Evolutionary conservation across 164 flowering plant genomes (phyloP), one percentile per base, ranked within the genome.

Genomic region (Piper betle): DNA sequence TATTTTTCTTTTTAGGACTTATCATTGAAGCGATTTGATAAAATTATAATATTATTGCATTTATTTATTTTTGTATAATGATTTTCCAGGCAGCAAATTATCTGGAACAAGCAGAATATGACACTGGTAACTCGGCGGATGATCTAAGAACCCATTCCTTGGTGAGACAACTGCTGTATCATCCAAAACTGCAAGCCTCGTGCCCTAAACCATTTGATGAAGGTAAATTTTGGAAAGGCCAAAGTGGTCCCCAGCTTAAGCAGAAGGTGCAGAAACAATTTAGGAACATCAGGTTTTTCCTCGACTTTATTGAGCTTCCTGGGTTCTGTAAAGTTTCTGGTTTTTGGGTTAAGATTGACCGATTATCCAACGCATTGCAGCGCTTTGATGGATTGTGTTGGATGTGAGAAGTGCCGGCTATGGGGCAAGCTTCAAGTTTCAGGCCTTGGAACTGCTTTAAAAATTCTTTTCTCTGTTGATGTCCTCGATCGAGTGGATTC

Each of bases 401-500:
- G 96, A 39, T 94, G 99, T 75, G 99, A 94, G 73, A 94, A 94
- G 73, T 94, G 99, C 72, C 85, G 99, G 17, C 87, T 94, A 16
- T 94, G 99, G 99, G 99, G 99, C 57, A 93, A 93, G 79, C 96
- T 93, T 73, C 99, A 93, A 74, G 88, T 93, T 74, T 97, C 82
- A 77, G 99, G 99, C 64, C 92, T 93, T 52, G 99, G 99, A 16
- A 93, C 99, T 52, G 96, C 99, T 48, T 71, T 93, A 66, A 90
- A 94, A 66, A 91, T 88, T 69, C 97, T 94, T 46, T 91, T 94
- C 75, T 81, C 97, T 46, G 95, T 82, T 67, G 76, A 94, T 71
- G 83, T 81, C 54, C 71, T 79, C 19, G 72, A 75, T 41, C 58
- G 74, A 59, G 19, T 68, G 58, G 75, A 69, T 52, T 79, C 79